Evolutionary conservation across 768 basidiomycete genomes (phyloP), one percentile per base, ranked within the genome.

Genomic region (Suillus occidentalis): DNA sequence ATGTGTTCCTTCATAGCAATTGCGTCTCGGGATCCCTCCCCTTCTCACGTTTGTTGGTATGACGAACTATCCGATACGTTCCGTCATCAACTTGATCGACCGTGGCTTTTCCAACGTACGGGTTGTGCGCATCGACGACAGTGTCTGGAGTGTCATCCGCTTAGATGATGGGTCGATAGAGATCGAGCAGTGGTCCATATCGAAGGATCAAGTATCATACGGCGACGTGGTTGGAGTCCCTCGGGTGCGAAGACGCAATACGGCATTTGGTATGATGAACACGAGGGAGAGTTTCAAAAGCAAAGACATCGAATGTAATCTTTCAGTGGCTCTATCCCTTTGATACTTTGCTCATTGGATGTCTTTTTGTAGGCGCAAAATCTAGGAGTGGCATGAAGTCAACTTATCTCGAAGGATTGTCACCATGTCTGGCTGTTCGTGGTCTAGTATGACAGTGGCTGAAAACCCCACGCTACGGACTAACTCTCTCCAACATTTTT

Each of bases 201-300:
- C 74, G 83, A 65, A 77, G 86, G 43, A 82, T 79, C 25, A 74
- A 77, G 66, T 86, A 85, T 67, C 83, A 87, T 65, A 79, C 81
- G 4, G 75, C 73, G 20, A 87, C 89, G 69, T 89, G 87, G 87
- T 77, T 90, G 28, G 87, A 89, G 72, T 87, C 86, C 80, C 72
- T 84, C 43, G 87, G 84, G 0, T 89, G 89, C 67, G 84, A 84
- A 66, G 85, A 87, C 66, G 87, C 87, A 36, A 69, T 80, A 16
- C 74, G 75, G 73, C 57, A 58, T 18, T 28, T 58, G 39, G 6
- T 28, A 28, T 58, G 37, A 39, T n/a, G 12, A 37, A 57, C 7
- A 18, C 25, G 39, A 13, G 14, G 18, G 22, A 25, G 1, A 12
- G 22, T 22, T 39, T 22, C 1, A 25, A 28, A 58, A 37, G 28